Base-by-base conservation (phyloP, 148 eudicot species). In the Mesembryanthemum crystallinum region DNA sequence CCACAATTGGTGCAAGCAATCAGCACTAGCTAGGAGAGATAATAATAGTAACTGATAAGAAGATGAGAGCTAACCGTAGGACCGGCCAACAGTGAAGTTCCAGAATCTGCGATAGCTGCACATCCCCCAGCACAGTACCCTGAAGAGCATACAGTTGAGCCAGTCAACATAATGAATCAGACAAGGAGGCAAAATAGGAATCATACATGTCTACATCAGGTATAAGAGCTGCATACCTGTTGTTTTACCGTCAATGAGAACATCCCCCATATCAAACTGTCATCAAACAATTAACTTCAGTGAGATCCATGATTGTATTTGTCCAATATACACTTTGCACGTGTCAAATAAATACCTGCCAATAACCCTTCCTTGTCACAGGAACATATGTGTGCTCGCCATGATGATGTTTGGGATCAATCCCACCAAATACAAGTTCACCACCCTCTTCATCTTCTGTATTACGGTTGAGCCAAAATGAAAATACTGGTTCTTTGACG, bases 71-170 rank as follows among this genome's bases (percentile, higher is more conserved):
- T 61, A 78, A 95, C 99, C 81, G 94, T 83, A 62, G 99, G 99
- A 47, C 99, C 99, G 9, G 97, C 91, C 63, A 95, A 54, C 78
- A 92, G 85, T 52, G 99, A 95, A 75, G 99, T 92, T 70, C 99
- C 99, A 67, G 97, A 92, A 88, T 95, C 99, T 24, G 99, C 99
- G 69, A 95, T 95, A 45, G 99, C 99, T 29, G 97, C 86, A 77
- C 99, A 95, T 68, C 94, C 94, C 62, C 82, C 75, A 21, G 75
- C 75, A 77, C 99, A 92, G 55, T 75, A 85, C 54, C 96, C 99
- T 92, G 86, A 74, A 71, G 51, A 54, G 14, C 69, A 72, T 7
- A 64, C 32, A 69, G 29, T 21, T n/a, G 11, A 27, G 58, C 25
- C 35, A 30, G 24, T 55, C 49, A 64, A 39, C 64, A 20, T 20